These are phyloP conservation scores for Tetracladium maxilliforme DNA, from an alignment of 2,329 filamentous ascomycete genomes.

Conservation along the genomic window DNA sequence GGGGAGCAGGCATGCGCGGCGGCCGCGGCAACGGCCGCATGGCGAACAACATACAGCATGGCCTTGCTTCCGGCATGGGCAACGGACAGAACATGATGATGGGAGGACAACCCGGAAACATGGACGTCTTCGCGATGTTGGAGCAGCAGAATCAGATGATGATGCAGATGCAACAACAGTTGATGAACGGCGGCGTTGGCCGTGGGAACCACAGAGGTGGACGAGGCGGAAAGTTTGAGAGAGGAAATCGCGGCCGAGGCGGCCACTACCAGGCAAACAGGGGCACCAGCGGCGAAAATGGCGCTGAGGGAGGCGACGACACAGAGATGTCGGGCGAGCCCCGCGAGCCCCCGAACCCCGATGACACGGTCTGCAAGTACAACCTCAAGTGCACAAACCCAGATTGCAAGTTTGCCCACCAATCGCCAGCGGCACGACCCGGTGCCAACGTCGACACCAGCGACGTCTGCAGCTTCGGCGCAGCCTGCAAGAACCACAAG, in stretches of 20 bases:
- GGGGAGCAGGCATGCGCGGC: conserved; percentile 38
- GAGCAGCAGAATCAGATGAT: conserved; percentile 84
- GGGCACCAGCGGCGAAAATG: too few species aligned
- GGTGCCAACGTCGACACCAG: conserved; percentile 63
- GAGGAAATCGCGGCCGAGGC: too few species aligned
- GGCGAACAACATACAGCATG: too few species aligned
- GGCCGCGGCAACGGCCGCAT: conserved; percentile 20
- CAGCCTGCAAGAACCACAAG: conserved; percentile 90
- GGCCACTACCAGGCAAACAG: too few species aligned
- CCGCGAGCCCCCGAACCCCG: conserved; percentile 37
- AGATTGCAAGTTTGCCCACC: conserved; percentile 86
- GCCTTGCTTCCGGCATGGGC: too few species aligned
- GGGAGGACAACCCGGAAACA: too few species aligned
- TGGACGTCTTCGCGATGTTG: conserved; percentile 62
- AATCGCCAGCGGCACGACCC: conserved; percentile 77
- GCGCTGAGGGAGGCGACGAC: too few species aligned
- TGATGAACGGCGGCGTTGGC: conserved; percentile 35
- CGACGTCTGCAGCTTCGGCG: conserved; percentile 72
- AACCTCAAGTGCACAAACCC: conserved; percentile 79
- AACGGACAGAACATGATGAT: conserved; percentile 22
- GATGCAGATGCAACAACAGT: conserved; percentile 53
- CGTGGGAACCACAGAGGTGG: conserved; percentile 13
- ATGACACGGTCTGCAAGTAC: conserved; percentile 71
- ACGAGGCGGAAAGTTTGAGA: too few species aligned
- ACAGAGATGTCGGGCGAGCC: too few species aligned